Evolutionary conservation across 2,329 filamentous ascomycete species (phyloP).

Genomic region (Rhinocladiella mackenziei): DNA sequence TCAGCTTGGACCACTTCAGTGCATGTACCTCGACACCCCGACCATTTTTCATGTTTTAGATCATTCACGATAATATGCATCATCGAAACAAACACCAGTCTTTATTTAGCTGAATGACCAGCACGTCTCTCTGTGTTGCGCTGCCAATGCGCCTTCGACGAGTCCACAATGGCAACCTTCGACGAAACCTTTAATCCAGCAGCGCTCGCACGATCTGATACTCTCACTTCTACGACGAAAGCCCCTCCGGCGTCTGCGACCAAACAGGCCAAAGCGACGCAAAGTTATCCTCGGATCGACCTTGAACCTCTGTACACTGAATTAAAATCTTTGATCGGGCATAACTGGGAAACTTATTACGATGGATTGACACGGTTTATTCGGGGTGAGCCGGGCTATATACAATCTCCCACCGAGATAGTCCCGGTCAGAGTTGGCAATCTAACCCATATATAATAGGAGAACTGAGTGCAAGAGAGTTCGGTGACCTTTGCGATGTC

Average conservation of each 20-base stretch:
- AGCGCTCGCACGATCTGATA: constrained; percentile 32
- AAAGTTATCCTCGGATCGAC: constrained; percentile 58
- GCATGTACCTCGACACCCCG: no score
- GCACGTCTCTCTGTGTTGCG: constrained; percentile 3
- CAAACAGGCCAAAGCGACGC: constrained; percentile 50
- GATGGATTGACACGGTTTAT: constrained; percentile 55
- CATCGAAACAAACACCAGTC: neutral
- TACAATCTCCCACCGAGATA: neutral
- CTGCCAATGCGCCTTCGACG: constrained; percentile 5
- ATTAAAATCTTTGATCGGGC: constrained; percentile 56
- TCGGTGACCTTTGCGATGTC: constrained; percentile 53
- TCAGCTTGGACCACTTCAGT: no score
- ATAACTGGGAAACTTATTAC: constrained; percentile 60
- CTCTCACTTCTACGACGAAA: constrained; percentile 22
- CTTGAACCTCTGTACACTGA: constrained; percentile 60
- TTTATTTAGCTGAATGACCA: constrained; percentile 7
- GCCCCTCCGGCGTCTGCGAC: constrained; percentile 29
- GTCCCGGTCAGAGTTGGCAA: neutral
- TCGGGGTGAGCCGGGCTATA: constrained; percentile 44
- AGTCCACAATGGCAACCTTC: constrained; percentile 25
- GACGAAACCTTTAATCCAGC: constrained; percentile 34
- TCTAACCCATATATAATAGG: constrained; percentile 37
- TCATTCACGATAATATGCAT: no score
- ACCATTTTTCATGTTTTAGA: no score
- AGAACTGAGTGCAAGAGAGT: constrained; percentile 59